phyloP scores from a whole-genome alignment of 768 basidiomycete genomes.

The Termitomyces sp. region DNA sequence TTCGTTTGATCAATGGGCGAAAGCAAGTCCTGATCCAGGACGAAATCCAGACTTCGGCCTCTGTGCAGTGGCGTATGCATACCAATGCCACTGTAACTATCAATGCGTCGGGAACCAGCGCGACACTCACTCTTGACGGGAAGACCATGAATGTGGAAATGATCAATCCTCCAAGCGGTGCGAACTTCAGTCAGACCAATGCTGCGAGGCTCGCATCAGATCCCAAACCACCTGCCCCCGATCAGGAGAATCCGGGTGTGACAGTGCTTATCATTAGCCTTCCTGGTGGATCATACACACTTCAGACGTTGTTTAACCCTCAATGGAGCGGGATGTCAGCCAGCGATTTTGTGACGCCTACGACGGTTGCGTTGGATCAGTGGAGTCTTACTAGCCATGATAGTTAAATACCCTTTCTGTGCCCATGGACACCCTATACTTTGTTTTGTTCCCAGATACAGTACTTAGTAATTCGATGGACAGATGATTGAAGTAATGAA shows the following conservation, averaged over 20 bases:
- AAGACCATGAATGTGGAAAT: constrained; percentile 66
- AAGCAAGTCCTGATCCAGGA: constrained; percentile 91
- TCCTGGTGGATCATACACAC: constrained; percentile 65
- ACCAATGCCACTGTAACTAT: constrained; percentile 82
- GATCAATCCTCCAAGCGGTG: constrained; percentile 65
- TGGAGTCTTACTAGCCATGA: constrained; percentile 83
- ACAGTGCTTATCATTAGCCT: constrained; percentile 74
- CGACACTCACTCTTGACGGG: constrained; percentile 70
- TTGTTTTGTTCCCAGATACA: too few relatives aligned
- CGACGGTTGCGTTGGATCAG: constrained; percentile 60
- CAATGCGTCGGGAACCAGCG: constrained; percentile 50
- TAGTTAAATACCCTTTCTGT: constrained; percentile 33
- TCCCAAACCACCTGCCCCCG: constrained; percentile 54
- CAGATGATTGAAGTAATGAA: constrained; percentile 2
- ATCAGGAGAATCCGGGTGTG: constrained; percentile 77
- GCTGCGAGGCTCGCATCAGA: constrained; percentile 61
- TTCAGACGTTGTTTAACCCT: constrained; percentile 92
- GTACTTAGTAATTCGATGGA: neutral
- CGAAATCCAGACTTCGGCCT: constrained; percentile 63
- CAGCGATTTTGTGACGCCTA: constrained; percentile 63
- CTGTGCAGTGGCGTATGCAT: constrained; percentile 89
- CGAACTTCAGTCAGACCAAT: constrained; percentile 50
- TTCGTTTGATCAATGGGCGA: constrained; percentile 79
- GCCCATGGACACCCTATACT: constrained; percentile 8
- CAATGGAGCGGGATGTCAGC: constrained; percentile 74